Conservation (phyloP, 345 rosid genomes). For the Gossypium australe region DNA sequence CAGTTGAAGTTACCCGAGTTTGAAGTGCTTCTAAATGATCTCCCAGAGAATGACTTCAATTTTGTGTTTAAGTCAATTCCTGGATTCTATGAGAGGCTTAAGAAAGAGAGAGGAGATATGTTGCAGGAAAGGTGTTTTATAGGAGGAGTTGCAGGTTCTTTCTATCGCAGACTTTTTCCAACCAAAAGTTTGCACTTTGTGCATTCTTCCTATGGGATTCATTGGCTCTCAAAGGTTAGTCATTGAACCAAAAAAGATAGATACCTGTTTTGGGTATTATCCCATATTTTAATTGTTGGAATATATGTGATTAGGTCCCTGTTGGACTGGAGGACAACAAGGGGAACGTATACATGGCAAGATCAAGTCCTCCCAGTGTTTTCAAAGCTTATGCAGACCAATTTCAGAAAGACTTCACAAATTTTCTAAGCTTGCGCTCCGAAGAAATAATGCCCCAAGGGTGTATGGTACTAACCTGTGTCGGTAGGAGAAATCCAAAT, state of each 20-base stretch:
- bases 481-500: constrained; percentile 32
- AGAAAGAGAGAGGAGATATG: constrained; percentile 20
- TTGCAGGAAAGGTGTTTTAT: not conserved
- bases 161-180: constrained; percentile 68
- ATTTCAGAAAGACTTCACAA: constrained; percentile 40
- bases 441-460: constrained; percentile 40
- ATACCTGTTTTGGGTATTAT: too few relatives aligned
- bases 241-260: not conserved
- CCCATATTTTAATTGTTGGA: not conserved
- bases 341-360: constrained; percentile 21
- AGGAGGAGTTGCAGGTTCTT: constrained; percentile 27
- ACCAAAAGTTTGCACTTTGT: constrained; percentile 42
- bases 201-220: not conserved
- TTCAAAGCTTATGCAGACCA: constrained; percentile 37
- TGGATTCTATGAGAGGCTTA: constrained; percentile 30
- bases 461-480: constrained; percentile 33
- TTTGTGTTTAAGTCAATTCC: constrained; percentile 43
- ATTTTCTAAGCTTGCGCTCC: constrained; percentile 33
- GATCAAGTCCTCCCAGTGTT: constrained; percentile 28
- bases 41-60: constrained; percentile 68
- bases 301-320: not conserved
- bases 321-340: not conserved
- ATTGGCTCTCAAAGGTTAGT: not conserved
- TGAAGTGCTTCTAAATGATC: constrained; percentile 55
- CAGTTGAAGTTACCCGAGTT: constrained; percentile 38